Base-by-base conservation (phyloP, 495 filamentous ascomycete species). In the Lophiotrema nucula region DNA sequence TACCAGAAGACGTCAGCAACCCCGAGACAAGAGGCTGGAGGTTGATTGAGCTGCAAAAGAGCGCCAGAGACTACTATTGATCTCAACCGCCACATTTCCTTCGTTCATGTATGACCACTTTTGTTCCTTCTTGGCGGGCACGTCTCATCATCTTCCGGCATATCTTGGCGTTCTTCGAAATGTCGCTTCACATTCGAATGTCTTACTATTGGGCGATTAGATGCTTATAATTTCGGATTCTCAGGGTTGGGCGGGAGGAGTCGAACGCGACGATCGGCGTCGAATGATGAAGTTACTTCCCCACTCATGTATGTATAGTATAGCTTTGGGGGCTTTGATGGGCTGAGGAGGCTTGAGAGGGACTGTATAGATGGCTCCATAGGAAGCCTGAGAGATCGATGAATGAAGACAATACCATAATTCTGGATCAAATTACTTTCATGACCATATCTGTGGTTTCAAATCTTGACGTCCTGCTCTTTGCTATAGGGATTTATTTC, bases 21-120 rank as follows among this genome's bases (percentile, higher is more conserved):
- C 89, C 90, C 1, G 93, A 98, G 73, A 98, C 93, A 3, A 80
- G 90, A 62, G 93, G 93, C 15, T 98, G 93, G 93, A 83, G 91
- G 67, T 76, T 98, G 72, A 96, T 98, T 69, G 93, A 98, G 79
- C 79, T 98, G 76, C 93, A 98, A 75, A 98, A 98, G 86, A 93
- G 88, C 73, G 92, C 88, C 53, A 84, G 95, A 70, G 93, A 98
- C 76, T 98, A 93, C 68, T 89, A 90, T 38, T 92, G 80, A 88
- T 18, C 37, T 12, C 2, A 1, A 26, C 19, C 27, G 6, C 10
- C 18, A 18, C 39, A 35, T 43, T 18, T 43, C 39, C 19, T 43
- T 43, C 39, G 11, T 21, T 18, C 25, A 44, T 45, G 38, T 47
- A 54, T 28, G 23, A 60, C 42, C 18, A 60, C 47, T 44, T 52